These are phyloP conservation scores for Clathrus columnatus DNA, from an alignment of 768 basidiomycete species.

Conservation along the genomic window DNA sequence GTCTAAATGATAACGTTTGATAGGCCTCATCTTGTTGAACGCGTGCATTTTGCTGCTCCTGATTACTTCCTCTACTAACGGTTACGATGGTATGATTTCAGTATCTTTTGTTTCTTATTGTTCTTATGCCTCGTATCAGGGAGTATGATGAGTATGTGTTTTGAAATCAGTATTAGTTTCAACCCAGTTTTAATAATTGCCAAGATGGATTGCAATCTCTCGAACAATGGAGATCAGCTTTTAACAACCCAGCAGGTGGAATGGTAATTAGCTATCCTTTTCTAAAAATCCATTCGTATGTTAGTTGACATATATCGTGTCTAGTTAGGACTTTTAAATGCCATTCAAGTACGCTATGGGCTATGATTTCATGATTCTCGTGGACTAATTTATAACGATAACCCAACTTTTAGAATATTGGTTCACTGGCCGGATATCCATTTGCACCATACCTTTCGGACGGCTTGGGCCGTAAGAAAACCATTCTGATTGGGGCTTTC, in stretches of 20 bases:
- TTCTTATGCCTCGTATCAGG: not conserved
- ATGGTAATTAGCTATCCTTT: not conserved
- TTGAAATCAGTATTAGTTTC: not conserved
- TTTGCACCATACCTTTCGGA: conserved; percentile 68
- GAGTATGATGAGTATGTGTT: conserved; percentile 7
- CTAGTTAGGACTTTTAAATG: conserved; percentile 1
- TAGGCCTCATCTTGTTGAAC: not conserved
- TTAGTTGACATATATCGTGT: not conserved
- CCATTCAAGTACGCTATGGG: conserved; percentile 5
- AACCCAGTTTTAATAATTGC: not conserved
- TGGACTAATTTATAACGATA: not conserved
- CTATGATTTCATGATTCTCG: conserved; percentile 11
- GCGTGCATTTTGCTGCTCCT: conserved; percentile 18
- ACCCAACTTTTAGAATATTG: conserved; percentile 46
- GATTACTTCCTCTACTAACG: conserved; percentile 68
- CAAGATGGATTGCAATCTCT: conserved; percentile 58
- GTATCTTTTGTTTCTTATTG: not conserved
- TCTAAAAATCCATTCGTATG: not conserved
- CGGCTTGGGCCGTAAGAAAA: conserved; percentile 54
- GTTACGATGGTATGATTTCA: conserved; percentile 47
- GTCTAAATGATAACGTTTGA: not conserved
- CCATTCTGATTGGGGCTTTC: conserved; percentile 60
- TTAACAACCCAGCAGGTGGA: conserved; percentile 42
- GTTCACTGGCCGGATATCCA: conserved; percentile 56
- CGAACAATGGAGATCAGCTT: conserved; percentile 52